These are phyloP conservation scores for Blastocystis hominis DNA, from an alignment of 352 stramenopile species.

Conservation along the genomic window DNA sequence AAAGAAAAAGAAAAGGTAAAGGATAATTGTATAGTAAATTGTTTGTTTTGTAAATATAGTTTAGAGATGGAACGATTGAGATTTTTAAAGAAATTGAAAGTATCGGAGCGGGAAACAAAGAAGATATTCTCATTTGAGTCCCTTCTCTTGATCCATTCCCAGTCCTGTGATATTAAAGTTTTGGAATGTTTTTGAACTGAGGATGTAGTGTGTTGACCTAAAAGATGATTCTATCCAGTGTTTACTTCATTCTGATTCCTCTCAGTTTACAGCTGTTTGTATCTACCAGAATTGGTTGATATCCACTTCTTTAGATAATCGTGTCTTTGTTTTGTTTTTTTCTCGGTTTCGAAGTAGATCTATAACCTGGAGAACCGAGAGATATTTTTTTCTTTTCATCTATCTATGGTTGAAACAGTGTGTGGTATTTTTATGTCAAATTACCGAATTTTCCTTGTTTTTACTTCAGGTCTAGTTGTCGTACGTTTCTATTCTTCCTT, in stretches of 20 bases:
- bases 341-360: not conserved
- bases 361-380: not conserved
- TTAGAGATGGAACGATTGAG: not conserved
- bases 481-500: not conserved
- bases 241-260: not conserved
- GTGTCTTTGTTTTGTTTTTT: not conserved
- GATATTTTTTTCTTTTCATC: not conserved
- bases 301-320: not conserved
- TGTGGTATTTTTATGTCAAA: not conserved
- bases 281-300: slow-evolving; percentile 7
- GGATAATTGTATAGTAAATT: not conserved
- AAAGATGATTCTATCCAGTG: not conserved
- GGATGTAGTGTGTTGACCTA: not conserved
- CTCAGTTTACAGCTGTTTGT: not conserved
- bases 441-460: slow-evolving; percentile 25
- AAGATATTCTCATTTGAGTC: not conserved
- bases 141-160: not conserved
- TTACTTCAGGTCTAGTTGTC: not conserved
- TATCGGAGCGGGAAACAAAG: not conserved
- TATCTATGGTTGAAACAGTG: not conserved
- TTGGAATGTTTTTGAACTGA: not conserved
- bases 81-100: not conserved
- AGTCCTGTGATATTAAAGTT: not conserved
- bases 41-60: not conserved
- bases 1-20: no score